phyloP scores from a whole-genome alignment of 2,329 filamentous ascomycete genomes.

The Sclerotinia nivalis region DNA sequence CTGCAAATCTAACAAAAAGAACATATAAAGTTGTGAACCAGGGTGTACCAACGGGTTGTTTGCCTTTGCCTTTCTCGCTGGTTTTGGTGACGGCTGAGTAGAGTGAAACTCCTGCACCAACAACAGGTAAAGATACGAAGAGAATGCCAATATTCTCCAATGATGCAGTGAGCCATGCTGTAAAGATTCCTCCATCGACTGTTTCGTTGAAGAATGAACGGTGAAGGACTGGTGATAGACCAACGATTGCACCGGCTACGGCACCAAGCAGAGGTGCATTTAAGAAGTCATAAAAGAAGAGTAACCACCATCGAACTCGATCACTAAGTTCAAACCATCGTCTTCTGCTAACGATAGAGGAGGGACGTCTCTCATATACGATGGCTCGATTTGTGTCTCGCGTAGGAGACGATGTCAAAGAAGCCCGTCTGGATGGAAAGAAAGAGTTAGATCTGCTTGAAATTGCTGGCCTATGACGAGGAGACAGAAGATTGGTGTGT shows the following conservation, averaged over 20 bases:
- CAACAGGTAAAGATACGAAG: conserved; percentile 64
- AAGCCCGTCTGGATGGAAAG: conserved; percentile 37
- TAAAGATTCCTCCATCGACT: conserved; percentile 62
- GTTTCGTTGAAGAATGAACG: conserved; percentile 60
- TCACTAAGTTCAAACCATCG: conserved; percentile 40
- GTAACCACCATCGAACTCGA: conserved; percentile 41
- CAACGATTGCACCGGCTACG: conserved; percentile 57
- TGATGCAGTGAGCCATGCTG: conserved; percentile 64
- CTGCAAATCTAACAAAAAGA: conserved; percentile 56
- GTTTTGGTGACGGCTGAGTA: conserved; percentile 53
- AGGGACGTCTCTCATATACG: conserved; percentile 36
- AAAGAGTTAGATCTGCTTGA: conserved; percentile 33
- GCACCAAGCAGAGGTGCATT: conserved; percentile 65
- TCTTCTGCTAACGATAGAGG: conserved; percentile 31
- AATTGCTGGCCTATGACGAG: conserved; percentile 25
- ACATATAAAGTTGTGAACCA: conserved; percentile 53
- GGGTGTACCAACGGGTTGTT: conserved; percentile 45
- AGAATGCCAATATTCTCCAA: conserved; percentile 63
- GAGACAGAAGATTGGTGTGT: conserved; percentile 52
- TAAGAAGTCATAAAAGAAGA: conserved; percentile 51
- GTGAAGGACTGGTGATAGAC: conserved; percentile 60
- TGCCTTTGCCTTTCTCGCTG: conserved; percentile 42
- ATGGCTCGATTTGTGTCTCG: conserved; percentile 11
- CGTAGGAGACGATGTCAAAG: conserved; percentile 24
- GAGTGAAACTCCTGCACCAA: conserved; percentile 67